Base-by-base conservation (phyloP, 2,329 filamentous ascomycete genomes). In the Ophiostoma quercus region DNA sequence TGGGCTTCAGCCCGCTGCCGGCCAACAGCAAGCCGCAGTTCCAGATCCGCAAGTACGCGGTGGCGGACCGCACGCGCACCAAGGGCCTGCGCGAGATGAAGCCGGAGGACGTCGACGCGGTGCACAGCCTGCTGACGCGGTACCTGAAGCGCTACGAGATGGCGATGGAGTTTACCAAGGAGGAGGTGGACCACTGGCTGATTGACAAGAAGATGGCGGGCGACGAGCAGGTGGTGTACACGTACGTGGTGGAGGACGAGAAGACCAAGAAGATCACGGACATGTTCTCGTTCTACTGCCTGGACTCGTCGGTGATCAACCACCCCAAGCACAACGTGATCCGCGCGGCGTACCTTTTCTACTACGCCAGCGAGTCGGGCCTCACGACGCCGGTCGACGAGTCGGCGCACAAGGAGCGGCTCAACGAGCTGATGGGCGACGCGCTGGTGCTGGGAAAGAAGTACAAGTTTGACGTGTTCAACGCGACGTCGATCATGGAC, bases 231-330 rank as follows among this genome's bases (percentile, higher is more conserved):
- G 93, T 97, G 9, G 89, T 98, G 16, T 99, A 92, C 92, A 89
- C 90, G 2, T 98, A 96, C 74, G 94, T 99, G 11, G 92, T 96
- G 16, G 94, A 94, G 83, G 80, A 85, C 71, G 79, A 87, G 66
- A 88, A 89, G 57, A 69, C 54, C 67, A 86, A 91, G 72, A 92
- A 92, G 75, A 92, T 99, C 76, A 97, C 92, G 51, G 95, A 99
- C 80, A 97, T 97, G 81, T 90, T 97, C 81, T 97, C 93, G 51
- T 99, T 98, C 82, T 99, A 98, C 84, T 89, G 88, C 77, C 89
- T 99, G 43, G 93, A 97, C 78, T 97, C 93, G 19, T 95, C 92
- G 1, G 91, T 97, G 71, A 96, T 99, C 76, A 89, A 90, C 74
- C 88, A 92, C 77, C 82, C 87, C 65, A 91, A 91, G 78, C 90